phyloP scores from a whole-genome alignment of 2,329 filamentous ascomycete species.

The Pseudogymnoascus sp. region DNA sequence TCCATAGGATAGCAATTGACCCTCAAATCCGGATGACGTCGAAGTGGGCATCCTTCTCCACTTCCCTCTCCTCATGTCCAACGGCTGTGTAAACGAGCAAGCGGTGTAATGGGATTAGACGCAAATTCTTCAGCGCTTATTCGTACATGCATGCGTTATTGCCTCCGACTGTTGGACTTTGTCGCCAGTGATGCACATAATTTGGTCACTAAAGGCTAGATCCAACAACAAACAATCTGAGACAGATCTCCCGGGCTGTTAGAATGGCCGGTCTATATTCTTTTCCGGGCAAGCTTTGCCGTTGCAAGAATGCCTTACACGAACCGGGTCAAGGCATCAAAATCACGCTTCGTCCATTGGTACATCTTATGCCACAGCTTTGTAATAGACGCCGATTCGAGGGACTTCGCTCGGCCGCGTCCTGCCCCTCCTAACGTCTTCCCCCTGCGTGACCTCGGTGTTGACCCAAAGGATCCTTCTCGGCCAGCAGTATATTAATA shows the following conservation, averaged over 20 bases:
- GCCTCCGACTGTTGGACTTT: background rate
- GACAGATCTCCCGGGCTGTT: background rate
- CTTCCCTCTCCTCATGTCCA: background rate
- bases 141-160: constrained; percentile 1
- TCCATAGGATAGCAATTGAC: constrained; percentile 1
- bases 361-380: background rate
- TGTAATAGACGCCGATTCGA: background rate
- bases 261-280: background rate
- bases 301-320: background rate
- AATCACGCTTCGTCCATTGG: background rate
- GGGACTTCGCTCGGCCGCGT: background rate
- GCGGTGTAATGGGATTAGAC: background rate
- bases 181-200: background rate
- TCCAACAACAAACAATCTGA: background rate
- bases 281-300: background rate
- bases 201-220: background rate
- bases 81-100: background rate
- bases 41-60: background rate
- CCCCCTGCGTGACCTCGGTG: background rate
- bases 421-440: background rate
- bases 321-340: background rate
- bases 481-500: background rate
- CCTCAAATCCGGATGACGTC: background rate
- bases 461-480: constrained; percentile 1
- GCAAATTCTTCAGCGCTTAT: background rate